Percentiles rank a stretch among this genome's conserved stretches.
phyloP scores from a whole-genome alignment of 306 rosid species.

The Nissolia schottii region DNA sequence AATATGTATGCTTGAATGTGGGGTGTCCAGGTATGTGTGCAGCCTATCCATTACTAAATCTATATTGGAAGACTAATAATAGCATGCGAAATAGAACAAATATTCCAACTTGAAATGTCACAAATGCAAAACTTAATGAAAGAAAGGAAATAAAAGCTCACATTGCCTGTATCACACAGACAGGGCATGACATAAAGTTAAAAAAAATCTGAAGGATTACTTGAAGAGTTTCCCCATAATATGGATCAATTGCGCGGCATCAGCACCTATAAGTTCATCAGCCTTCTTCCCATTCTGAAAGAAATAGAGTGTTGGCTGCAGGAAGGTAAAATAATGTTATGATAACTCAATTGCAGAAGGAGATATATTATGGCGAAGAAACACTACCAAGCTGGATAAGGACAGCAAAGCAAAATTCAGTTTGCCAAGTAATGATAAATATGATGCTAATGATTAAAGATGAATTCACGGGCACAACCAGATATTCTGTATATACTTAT shows the following conservation, averaged over 20 bases:
- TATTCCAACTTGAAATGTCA: neutral
- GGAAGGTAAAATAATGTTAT: constrained; percentile 13
- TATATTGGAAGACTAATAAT: neutral
- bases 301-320: constrained; percentile 88
- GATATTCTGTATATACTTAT: neutral
- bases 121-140: neutral
- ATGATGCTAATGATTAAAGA: no score
- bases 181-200: neutral
- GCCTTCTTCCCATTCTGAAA: constrained; percentile 66
- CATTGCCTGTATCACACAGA: neutral
- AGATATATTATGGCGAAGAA: neutral
- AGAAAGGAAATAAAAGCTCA: neutral
- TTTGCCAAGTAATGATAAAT: neutral
- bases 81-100: constrained; percentile 5
- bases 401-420: neutral
- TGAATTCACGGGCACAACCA: neutral
- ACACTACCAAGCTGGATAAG: neutral
- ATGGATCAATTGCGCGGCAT: constrained; percentile 41
- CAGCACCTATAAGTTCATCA: constrained; percentile 70
- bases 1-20: neutral
- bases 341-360: neutral
- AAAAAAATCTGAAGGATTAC: constrained; percentile 37
- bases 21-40: neutral
- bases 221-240: constrained; percentile 65
- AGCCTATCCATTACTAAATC: neutral